Evolutionary conservation across 2,329 filamentous ascomycete species (phyloP).

Genomic region (Aspergillus novoparasiticus): DNA sequence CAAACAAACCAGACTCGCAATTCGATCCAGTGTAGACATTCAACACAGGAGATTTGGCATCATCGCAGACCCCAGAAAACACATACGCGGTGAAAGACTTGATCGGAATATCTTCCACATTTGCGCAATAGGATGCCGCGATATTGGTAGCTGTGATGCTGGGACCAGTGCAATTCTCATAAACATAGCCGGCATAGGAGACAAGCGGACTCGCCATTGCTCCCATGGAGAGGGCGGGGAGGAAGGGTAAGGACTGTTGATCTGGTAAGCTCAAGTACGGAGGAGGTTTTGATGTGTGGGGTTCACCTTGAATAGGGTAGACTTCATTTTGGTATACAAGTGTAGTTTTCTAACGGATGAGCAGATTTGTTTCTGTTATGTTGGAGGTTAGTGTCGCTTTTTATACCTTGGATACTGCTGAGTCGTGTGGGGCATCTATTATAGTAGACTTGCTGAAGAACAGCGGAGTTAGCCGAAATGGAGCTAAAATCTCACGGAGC

Average conservation of each 20-base stretch:
- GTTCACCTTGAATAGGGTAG: neutral
- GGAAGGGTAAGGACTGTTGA: neutral
- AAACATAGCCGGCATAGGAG: neutral
- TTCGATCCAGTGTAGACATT: neutral
- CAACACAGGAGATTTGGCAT: conserved; percentile 12
- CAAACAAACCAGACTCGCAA: neutral
- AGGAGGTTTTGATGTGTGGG: neutral
- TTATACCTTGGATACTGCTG: neutral
- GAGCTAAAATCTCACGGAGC: neutral
- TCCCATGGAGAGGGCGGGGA: neutral
- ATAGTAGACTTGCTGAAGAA: too few species aligned
- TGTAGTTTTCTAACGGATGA: neutral
- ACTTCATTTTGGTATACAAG: neutral
- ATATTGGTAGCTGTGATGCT: conserved; percentile 11
- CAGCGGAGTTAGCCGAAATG: neutral
- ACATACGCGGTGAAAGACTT: conserved; percentile 20
- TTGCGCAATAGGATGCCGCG: conserved; percentile 15
- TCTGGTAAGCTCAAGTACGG: neutral
- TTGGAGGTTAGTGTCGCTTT: neutral
- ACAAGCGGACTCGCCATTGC: neutral
- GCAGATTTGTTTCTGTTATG: neutral
- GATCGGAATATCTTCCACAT: conserved; percentile 20
- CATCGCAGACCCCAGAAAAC: conserved; percentile 14
- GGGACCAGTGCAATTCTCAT: conserved; percentile 3
- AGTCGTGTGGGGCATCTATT: neutral